Base-by-base conservation (phyloP, 2,329 filamentous ascomycete species). In the Colletotrichum sansevieriae region DNA sequence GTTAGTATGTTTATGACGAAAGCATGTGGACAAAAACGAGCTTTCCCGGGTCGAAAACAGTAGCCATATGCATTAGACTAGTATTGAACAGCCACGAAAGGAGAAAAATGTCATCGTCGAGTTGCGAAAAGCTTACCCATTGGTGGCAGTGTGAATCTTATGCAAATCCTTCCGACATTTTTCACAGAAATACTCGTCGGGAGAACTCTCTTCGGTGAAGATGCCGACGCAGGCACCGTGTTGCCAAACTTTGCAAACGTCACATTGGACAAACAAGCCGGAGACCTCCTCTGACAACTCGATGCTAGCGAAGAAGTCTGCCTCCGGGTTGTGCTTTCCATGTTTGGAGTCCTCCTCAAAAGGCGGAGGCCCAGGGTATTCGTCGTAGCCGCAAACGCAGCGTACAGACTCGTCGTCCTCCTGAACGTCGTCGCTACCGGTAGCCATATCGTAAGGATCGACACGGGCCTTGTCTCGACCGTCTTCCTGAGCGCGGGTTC, bases 111-210 rank as follows among this genome's bases (percentile, higher is more conserved):
- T 22, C 11, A 10, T 18, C 7, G 2, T 25, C 4, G n/a, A 15
- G 15, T 35, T 52, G 15, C 10, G 8, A 12, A 10, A 35, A 33
- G 12, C 93, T 84, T 87, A 98, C 96, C 95, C 95, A 84, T 95
- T 96, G 74, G 87, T 85, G 72, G 93, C 92, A 63, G 86, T 89
- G 75, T 90, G 91, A 72, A 97, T 91, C 77, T 90, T 94, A 84
- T 99, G 96, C 60, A 97, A 86, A 78, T 97, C 94, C 77, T 94
- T 94, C 73, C 92, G 91, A 82, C 96, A 99, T 79, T 94, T 88
- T 82, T 99, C 96, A 82, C 96, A 99, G 78, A 96, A 99, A 83
- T 99, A 99, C 80, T 98, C 95, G 63, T 98, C 95, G 10, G 96
- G 96, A 72, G 93, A 95, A 78, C 92, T 91, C 73, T 93, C 91